Evolutionary conservation across 257 asterid species (phyloP).

Genomic region (Datura wrightii): DNA sequence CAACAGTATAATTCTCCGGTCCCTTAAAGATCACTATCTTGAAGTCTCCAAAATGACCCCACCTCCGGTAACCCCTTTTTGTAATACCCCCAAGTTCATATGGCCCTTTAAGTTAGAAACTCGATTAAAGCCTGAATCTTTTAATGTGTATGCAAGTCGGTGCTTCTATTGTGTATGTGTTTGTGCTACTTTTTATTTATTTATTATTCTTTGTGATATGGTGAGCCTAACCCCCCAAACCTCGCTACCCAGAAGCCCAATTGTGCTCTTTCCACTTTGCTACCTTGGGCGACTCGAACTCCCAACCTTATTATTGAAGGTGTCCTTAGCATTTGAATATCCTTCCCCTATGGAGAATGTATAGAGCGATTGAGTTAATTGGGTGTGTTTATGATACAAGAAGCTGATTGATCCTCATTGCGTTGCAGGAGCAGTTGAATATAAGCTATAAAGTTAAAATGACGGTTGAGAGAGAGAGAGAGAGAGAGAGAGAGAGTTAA

Average conservation of each 20-base stretch:
- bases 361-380: slow-evolving; percentile 2
- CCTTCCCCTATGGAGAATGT: neutral
- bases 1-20: slow-evolving; percentile 76
- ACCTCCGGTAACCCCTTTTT: slow-evolving; percentile 65
- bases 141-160: neutral
- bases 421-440: neutral
- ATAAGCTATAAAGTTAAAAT: neutral
- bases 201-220: neutral
- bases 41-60: slow-evolving; percentile 88
- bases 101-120: neutral
- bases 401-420: neutral
- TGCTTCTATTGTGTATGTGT: neutral
- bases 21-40: slow-evolving; percentile 89
- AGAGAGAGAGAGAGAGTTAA: neutral
- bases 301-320: neutral
- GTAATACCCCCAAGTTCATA: neutral
- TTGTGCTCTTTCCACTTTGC: neutral
- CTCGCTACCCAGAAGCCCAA: neutral
- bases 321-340: neutral
- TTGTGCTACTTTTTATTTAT: neutral
- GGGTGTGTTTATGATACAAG: neutral
- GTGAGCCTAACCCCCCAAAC: neutral
- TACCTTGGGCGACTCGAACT: neutral
- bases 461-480: neutral
- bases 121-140: neutral